Percentiles rank a stretch among this genome's conserved stretches.
Conservation (phyloP, 805 yeast genomes). For the Kodamaea kaohsiungensis region DNA sequence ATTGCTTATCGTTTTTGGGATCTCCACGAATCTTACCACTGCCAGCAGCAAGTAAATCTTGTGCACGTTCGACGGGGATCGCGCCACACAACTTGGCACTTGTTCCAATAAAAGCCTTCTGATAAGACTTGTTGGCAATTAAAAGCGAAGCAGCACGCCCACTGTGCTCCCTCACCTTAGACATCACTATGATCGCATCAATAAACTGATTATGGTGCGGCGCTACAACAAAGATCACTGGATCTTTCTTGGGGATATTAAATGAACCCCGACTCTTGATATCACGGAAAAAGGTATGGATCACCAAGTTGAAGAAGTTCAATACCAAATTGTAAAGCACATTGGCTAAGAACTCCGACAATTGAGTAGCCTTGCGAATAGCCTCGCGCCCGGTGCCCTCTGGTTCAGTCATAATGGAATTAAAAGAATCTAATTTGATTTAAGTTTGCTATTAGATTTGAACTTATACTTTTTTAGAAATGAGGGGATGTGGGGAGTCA, state of each 20-base stretch:
- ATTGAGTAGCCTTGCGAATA: background rate
- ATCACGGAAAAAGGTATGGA: conserved; percentile 44
- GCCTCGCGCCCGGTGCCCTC: background rate
- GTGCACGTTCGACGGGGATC: conserved; percentile 46
- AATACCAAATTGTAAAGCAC: conserved; percentile 30
- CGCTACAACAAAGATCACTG: conserved; percentile 42
- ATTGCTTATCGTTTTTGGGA: conserved; percentile 13
- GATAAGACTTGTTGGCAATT: conserved; percentile 39
- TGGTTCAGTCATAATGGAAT: background rate
- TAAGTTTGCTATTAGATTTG: background rate
- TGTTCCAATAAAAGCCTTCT: conserved; percentile 32
- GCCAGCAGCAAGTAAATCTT: conserved; percentile 33
- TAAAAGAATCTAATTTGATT: background rate
- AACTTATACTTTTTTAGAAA: background rate
- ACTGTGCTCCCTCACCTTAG: conserved; percentile 31
- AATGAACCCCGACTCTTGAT: conserved; percentile 39
- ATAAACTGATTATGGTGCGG: conserved; percentile 47
- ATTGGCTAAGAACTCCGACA: conserved; percentile 1
- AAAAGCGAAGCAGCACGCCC: conserved; percentile 37
- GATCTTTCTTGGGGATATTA: conserved; percentile 38
- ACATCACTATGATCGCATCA: conserved; percentile 40
- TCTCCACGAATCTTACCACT: conserved; percentile 30
- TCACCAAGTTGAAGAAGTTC: conserved; percentile 33
- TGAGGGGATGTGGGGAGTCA: background rate
- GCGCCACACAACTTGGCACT: conserved; percentile 34